Percentiles rank a stretch among this genome's conserved stretches.
Conservation (phyloP, 2,329 filamentous ascomycete genomes). For the Lomentospora prolificans region DNA sequence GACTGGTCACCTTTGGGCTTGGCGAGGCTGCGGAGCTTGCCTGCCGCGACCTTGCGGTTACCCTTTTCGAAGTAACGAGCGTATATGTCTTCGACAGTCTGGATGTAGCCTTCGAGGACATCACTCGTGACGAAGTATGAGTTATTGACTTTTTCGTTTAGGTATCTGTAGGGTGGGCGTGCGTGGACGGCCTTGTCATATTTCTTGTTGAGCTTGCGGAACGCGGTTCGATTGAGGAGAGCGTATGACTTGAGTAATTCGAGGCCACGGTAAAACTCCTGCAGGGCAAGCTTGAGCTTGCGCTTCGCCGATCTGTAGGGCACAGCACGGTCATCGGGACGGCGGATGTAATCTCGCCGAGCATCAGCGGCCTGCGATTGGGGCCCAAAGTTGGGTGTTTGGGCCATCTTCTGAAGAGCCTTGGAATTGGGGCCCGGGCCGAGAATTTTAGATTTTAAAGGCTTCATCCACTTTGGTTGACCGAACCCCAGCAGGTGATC, state of each 20-base stretch:
- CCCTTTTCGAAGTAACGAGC: conserved; percentile 89
- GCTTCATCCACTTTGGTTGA: conserved; percentile 35
- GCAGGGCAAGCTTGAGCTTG: conserved; percentile 81
- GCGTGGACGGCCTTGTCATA: conserved; percentile 87
- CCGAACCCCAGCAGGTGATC: neutral
- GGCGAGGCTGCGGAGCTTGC: conserved; percentile 70
- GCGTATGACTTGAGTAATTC: conserved; percentile 90
- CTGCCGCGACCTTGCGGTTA: conserved; percentile 82
- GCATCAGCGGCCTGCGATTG: conserved; percentile 23
- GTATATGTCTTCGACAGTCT: conserved; percentile 80
- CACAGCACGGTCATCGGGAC: conserved; percentile 48
- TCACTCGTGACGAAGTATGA: conserved; percentile 89
- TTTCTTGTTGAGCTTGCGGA: conserved; percentile 97
- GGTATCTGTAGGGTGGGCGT: conserved; percentile 67
- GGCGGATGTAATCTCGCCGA: conserved; percentile 41
- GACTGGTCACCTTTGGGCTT: conserved; percentile 48
- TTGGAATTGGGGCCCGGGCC: conserved; percentile 51
- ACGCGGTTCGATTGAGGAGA: conserved; percentile 81
- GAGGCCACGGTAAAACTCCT: conserved; percentile 86
- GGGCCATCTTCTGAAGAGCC: conserved; percentile 43
- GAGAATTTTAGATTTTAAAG: conserved; percentile 44
- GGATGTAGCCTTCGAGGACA: conserved; percentile 69
- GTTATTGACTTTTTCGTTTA: conserved; percentile 84
- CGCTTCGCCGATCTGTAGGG: conserved; percentile 81
- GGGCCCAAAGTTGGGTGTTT: conserved; percentile 33